A percentile compares a stretch with the other conserved stretches of the same genome.
Evolutionary conservation across 208 protist genomes (phyloP).

Genomic region (Crithidia expoeki): DNA sequence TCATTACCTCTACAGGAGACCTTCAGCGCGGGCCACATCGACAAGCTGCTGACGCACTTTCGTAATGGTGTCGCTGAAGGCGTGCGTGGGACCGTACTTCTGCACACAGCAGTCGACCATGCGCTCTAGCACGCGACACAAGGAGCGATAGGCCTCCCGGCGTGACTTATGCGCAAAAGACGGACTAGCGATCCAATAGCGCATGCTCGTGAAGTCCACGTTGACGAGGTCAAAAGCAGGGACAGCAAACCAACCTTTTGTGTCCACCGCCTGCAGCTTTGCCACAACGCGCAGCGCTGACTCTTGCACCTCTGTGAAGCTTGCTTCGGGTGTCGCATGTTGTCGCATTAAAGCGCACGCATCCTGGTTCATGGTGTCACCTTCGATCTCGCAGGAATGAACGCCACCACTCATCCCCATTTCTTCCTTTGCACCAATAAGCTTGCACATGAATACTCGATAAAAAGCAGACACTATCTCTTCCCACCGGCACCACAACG

Average conservation of each 20-base stretch:
- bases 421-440: too few species aligned
- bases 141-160: constrained; percentile 65
- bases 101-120: constrained; percentile 87
- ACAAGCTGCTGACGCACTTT: constrained; percentile 72
- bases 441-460: constrained; percentile 15
- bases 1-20: constrained; percentile 39
- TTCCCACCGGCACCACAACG: constrained; percentile 17
- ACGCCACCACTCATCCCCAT: too few species aligned
- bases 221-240: constrained; percentile 82
- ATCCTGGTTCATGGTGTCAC: not conserved
- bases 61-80: constrained; percentile 70
- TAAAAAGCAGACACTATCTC: not conserved
- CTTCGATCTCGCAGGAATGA: not conserved
- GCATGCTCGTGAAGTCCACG: constrained; percentile 72
- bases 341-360: constrained; percentile 17
- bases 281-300: constrained; percentile 52
- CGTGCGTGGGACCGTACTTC: constrained; percentile 73
- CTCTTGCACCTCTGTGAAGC: constrained; percentile 42
- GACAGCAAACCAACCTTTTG: constrained; percentile 74
- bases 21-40: constrained; percentile 53
- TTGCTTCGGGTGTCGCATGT: not conserved
- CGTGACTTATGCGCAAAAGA: constrained; percentile 61
- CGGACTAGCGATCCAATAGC: constrained; percentile 52
- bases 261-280: constrained; percentile 54
- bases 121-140: constrained; percentile 69